Base-by-base conservation (phyloP, 192 early-diverging fungal species). In the Rhizoclosmatium sp. region DNA sequence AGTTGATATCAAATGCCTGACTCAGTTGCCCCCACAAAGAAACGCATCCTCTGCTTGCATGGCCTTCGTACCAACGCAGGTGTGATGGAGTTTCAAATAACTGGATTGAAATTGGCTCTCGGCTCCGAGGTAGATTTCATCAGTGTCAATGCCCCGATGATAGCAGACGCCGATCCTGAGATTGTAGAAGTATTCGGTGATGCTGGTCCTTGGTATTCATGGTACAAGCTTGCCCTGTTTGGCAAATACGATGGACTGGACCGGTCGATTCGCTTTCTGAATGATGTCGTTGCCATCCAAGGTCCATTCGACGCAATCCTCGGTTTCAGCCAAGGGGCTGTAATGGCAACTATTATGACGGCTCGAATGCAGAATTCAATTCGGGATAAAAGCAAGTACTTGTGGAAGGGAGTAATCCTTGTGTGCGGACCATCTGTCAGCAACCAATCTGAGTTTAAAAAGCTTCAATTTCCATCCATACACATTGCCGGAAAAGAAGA, bases 1-100 rank as follows among this genome's bases (percentile, higher is more conserved):
- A 31, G 31, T 31, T 31, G n/a, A n/a, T n/a, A n/a, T n/a, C n/a
- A n/a, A n/a, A 31, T 31, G 31, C 31, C 31, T 31, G 31, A 31
- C 31, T 31, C 31, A 31, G 31, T 31, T 31, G 31, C 31, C 31
- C 31, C 31, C 31, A 31, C 31, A 31, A 59, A 59, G 3, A 14
- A n/a, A 2, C 62, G 62, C 2, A 40, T 64, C 31, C 62, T 64
- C 62, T 64, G 62, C 62, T 23, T 64, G 16, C 62, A 64, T 41
- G 62, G 62, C 62, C 14, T 40, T 23, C 19, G 14, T 23, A 41
- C 62, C 62, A 64, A 64, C 12, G 14, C 62, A 14, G 5, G 10
- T 21, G 31, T 64, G 1, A 64, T 64, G 62, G 10, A 64, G 3
- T 64, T 64, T 31, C 62, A 64, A 41, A 2, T 64, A 12, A 64